phyloP scores from a whole-genome alignment of 108 stramenopile species.

The Phaeodactylum tricornutum region DNA sequence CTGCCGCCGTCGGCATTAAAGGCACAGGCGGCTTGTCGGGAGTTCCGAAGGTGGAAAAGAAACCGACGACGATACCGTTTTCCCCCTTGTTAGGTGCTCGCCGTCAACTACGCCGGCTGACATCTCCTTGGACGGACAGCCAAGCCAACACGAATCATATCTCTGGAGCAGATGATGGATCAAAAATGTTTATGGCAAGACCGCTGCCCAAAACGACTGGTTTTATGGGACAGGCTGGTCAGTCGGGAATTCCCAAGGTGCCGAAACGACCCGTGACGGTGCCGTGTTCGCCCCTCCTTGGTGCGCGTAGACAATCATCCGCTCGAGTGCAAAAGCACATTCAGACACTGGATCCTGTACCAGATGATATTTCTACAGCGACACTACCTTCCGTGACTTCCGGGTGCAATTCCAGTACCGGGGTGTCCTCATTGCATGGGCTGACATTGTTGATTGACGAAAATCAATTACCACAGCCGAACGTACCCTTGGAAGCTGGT shows the following conservation, averaged over 20 bases:
- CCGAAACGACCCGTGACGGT: conserved; percentile 33
- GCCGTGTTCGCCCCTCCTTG: conserved; percentile 31
- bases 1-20: conserved; percentile 7
- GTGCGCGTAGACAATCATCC: conserved; percentile 10
- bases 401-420: neutral
- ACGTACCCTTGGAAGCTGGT: neutral
- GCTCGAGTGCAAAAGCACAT: neutral
- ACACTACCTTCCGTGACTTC: neutral
- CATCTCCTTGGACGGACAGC: neutral
- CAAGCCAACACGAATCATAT: neutral
- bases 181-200: conserved; percentile 21
- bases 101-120: neutral
- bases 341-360: neutral
- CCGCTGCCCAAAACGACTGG: conserved; percentile 22
- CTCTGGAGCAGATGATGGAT: no score
- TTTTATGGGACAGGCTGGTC: conserved; percentile 16
- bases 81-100: conserved; percentile 26
- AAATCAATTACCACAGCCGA: neutral
- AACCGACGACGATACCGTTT: conserved; percentile 33
- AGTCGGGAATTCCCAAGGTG: conserved; percentile 35
- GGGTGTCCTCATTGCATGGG: conserved; percentile 2
- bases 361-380: neutral
- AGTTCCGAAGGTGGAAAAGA: conserved; percentile 42
- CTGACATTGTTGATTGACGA: neutral
- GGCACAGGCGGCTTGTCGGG: conserved; percentile 25